These are phyloP conservation scores for Mucor circinelloides DNA, from an alignment of 371 early-diverging fungal genomes.

Conservation along the genomic window DNA sequence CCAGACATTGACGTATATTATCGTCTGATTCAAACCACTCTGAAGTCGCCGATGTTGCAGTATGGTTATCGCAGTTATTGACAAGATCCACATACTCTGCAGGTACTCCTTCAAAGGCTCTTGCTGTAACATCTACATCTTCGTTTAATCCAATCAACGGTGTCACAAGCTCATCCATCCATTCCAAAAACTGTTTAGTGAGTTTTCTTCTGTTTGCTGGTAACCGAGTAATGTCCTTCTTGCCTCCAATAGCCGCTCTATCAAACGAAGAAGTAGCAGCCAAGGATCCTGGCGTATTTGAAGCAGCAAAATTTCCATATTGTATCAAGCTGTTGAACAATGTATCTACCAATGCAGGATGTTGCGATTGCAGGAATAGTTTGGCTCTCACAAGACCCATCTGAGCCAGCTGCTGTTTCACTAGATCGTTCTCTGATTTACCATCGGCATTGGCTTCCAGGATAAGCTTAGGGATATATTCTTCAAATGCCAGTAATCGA, in stretches of 20 bases:
- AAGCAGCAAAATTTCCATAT: slow-evolving; percentile 26
- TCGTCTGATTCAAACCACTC: slow-evolving; percentile 52
- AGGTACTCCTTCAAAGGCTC: slow-evolving; percentile 30
- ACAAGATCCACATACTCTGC: neutral
- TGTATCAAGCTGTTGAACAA: slow-evolving; percentile 27
- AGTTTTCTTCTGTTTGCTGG: slow-evolving; percentile 45
- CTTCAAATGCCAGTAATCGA: slow-evolving; percentile 43
- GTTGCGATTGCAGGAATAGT: slow-evolving; percentile 28
- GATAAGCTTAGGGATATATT: slow-evolving; percentile 36
- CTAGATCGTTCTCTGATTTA: slow-evolving; percentile 23
- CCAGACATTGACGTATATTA: slow-evolving; percentile 38
- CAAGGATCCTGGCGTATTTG: neutral
- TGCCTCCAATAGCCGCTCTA: neutral
- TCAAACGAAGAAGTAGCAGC: neutral
- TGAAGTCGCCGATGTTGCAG: slow-evolving; percentile 1
- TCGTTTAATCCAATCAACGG: slow-evolving; percentile 40
- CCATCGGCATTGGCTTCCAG: slow-evolving; percentile 40
- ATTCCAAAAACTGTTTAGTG: slow-evolving; percentile 37
- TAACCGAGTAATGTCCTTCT: slow-evolving; percentile 30
- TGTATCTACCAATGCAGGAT: slow-evolving; percentile 30
- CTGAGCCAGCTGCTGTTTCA: slow-evolving; percentile 23
- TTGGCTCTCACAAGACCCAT: slow-evolving; percentile 29
- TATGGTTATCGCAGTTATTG: neutral
- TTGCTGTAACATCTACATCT: slow-evolving; percentile 16
- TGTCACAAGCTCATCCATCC: slow-evolving; percentile 51